phyloP scores from a whole-genome alignment of 805 yeast species.

The Metschnikowia proteae region DNA sequence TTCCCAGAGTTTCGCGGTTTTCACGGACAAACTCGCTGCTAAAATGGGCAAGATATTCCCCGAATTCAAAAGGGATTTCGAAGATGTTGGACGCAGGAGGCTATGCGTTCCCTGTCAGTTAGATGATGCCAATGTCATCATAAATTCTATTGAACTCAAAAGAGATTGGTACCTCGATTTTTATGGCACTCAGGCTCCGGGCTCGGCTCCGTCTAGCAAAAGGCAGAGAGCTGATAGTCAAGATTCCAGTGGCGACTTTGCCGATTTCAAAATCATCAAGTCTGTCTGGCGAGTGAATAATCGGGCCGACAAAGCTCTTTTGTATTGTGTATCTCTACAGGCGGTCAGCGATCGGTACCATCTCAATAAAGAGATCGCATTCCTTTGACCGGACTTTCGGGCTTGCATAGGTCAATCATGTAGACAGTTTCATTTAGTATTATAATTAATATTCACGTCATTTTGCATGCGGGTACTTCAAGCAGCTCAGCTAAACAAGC shows the following conservation, averaged over 20 bases:
- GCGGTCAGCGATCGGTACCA: constrained; percentile 26
- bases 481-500: neutral
- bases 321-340: constrained; percentile 30
- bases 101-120: constrained; percentile 26
- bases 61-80: constrained; percentile 18
- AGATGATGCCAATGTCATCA: constrained; percentile 25
- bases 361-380: constrained; percentile 16
- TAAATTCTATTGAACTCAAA: constrained; percentile 36
- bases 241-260: constrained; percentile 30
- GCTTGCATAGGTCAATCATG: too few species aligned
- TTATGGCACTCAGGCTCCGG: constrained; percentile 9
- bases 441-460: neutral
- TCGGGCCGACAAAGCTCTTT: constrained; percentile 21
- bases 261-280: constrained; percentile 40
- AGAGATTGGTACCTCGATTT: constrained; percentile 33
- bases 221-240: constrained; percentile 5
- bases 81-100: constrained; percentile 17
- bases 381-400: constrained; percentile 11
- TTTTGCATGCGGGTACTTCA: too few species aligned
- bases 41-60: constrained; percentile 26
- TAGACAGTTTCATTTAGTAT: neutral
- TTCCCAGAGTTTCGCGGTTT: constrained; percentile 24
- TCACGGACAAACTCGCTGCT: constrained; percentile 23
- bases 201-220: constrained; percentile 1
- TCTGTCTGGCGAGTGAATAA: constrained; percentile 41